Base-by-base conservation (phyloP, 768 basidiomycete genomes). In the Hericium erinaceus region DNA sequence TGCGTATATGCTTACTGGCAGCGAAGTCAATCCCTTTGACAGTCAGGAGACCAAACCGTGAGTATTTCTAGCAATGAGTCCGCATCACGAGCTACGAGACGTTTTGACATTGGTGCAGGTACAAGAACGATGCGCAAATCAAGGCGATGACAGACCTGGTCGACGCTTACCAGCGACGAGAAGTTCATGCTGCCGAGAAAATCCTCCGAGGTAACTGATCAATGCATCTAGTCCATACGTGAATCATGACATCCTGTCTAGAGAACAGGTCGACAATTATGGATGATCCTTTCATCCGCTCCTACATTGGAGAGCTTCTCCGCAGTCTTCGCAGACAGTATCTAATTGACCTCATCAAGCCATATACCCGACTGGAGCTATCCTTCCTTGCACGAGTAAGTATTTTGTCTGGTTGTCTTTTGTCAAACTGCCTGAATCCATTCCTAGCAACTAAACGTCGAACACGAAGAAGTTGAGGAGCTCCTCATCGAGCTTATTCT, bases 31-130 rank as follows among this genome's bases (percentile, higher is more conserved):
- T 69, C 97, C 97, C 0, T 99, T 99, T 67, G 97, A 98, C 73
- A 94, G 92, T 68, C 97, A 99, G 71, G 97, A 99, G 76, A 98
- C 97, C 11, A 99, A 99, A 69, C 97, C 97, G 83, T 98, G 67
- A 68, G 81, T 73, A n/a, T 39, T 10, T 22, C 28, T n/a, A n/a
- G n/a, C 33, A 24, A 18, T 40, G 39, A 18, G 22, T 20, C 48
- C 39, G 48, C 26, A 50, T 26, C 9, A 15, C 26, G 44, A 20
- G 18, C 7, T 11, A 46, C 22, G 8, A 33, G 33, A 33, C 2
- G 3, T 26, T 33, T 54, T n/a, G 11, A n/a, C 11, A 18, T 11
- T 9, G 52, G 7, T 54, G 39, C 61, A 93, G 92, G 57, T 95
- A 97, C 73, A 98, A 98, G 77, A 91, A 82, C 55, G 92, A 98